Evolutionary conservation across 2,329 filamentous ascomycete species (phyloP).

Genomic region (Aspergillus aculeatus): DNA sequence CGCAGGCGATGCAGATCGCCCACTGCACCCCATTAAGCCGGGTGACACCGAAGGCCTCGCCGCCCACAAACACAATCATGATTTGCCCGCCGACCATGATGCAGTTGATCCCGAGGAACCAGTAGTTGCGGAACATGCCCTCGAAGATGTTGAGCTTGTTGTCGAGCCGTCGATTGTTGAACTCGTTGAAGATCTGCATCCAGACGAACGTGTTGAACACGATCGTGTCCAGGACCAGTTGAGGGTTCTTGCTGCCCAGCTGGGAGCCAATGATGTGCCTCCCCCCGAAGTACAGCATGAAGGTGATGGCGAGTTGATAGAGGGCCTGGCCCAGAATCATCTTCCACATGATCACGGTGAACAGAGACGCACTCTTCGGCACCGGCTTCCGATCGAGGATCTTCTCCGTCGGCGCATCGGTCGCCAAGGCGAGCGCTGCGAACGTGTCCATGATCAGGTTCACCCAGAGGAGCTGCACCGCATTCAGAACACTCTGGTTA

Average conservation of each 20-base stretch:
- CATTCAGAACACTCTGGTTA: conserved; percentile 75
- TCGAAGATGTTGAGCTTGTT: conserved; percentile 97
- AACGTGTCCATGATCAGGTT: conserved; percentile 98
- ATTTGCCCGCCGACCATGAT: conserved; percentile 88
- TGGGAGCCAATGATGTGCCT: conserved; percentile 60
- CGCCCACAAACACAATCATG: conserved; percentile 85
- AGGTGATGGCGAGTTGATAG: conserved; percentile 77
- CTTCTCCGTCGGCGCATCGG: conserved; percentile 80
- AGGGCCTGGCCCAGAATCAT: conserved; percentile 94
- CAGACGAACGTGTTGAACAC: conserved; percentile 99
- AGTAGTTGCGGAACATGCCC: conserved; percentile 77
- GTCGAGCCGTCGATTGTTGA: conserved; percentile 93
- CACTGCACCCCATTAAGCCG: conserved; percentile 73
- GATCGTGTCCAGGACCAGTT: conserved; percentile 66
- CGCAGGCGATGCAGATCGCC: conserved; percentile 82
- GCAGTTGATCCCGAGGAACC: conserved; percentile 81
- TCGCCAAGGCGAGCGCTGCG: conserved; percentile 82
- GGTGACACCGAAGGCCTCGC: conserved; percentile 73
- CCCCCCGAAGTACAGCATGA: conserved; percentile 78
- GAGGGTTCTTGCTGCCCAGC: conserved; percentile 45
- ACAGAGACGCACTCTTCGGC: conserved; percentile 70
- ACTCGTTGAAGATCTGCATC: conserved; percentile 99
- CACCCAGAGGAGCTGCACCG: conserved; percentile 92
- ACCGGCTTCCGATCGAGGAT: conserved; percentile 79
- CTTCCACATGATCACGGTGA: conserved; percentile 96